Conservation (phyloP, 305 asterid genomes). For the Solanum hybrid region DNA sequence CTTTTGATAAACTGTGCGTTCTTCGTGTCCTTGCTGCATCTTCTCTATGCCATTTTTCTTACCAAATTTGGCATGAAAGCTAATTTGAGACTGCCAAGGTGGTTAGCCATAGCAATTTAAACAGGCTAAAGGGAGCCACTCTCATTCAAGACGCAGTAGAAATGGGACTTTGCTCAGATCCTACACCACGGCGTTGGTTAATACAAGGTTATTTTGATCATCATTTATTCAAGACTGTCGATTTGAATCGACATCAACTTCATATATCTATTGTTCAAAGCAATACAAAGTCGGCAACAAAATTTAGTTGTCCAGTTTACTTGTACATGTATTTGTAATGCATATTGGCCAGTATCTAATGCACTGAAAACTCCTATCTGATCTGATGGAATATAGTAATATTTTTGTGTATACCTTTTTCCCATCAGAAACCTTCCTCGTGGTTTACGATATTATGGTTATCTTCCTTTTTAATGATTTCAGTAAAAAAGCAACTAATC, state of each 20-base stretch:
- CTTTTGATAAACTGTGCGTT: constrained; percentile 68
- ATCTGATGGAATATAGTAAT: background rate
- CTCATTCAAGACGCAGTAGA: background rate
- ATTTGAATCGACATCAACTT: background rate
- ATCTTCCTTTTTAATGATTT: background rate
- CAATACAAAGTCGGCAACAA: background rate
- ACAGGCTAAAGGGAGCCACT: background rate
- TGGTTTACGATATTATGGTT: background rate
- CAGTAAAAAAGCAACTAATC: background rate
- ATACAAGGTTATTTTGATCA: background rate
- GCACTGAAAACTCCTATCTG: background rate
- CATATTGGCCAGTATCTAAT: background rate
- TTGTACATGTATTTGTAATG: background rate
- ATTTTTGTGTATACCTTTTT: background rate
- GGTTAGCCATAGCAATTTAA: constrained; percentile 72
- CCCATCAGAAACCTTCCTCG: background rate
- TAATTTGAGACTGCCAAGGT: constrained; percentile 63
- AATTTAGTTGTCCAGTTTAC: background rate
- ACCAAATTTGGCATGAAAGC: constrained; percentile 71
- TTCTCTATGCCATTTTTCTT: constrained; percentile 69
- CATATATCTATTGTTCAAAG: background rate
- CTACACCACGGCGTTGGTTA: background rate
- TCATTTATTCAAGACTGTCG: background rate
- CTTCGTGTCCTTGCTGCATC: constrained; percentile 71
- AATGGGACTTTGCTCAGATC: background rate